Percentiles rank a stretch among this genome's conserved stretches.
phyloP scores from a whole-genome alignment of 352 stramenopile genomes.

The Phytophthora pistaciae region DNA sequence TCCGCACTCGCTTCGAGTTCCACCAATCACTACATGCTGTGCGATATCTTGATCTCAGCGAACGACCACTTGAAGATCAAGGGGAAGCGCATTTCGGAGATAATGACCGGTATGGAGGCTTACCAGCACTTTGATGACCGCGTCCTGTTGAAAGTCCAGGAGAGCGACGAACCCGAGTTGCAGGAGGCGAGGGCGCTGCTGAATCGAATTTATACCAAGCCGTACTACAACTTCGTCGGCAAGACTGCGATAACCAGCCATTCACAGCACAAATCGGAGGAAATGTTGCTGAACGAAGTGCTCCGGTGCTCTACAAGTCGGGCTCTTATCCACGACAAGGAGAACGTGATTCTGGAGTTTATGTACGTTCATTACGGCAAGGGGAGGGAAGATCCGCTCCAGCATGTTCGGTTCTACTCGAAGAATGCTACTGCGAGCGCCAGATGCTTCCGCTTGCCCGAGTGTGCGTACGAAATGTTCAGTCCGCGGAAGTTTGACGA shows the following conservation, averaged over 20 bases:
- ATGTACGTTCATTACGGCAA: constrained; percentile 88
- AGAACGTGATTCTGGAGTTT: constrained; percentile 83
- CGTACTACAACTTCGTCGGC: constrained; percentile 84
- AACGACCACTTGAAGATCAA: constrained; percentile 74
- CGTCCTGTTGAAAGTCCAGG: constrained; percentile 79
- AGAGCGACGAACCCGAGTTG: constrained; percentile 64
- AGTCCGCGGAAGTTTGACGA: constrained; percentile 74
- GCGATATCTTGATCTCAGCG: constrained; percentile 77
- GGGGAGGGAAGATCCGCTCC: constrained; percentile 72
- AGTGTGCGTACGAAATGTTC: constrained; percentile 76
- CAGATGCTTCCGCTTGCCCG: constrained; percentile 61
- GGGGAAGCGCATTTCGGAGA: constrained; percentile 70
- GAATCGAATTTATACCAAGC: constrained; percentile 67
- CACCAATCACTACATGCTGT: constrained; percentile 93
- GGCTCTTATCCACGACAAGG: constrained; percentile 46
- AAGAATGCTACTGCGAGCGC: constrained; percentile 63
- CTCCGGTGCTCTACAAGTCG: constrained; percentile 44
- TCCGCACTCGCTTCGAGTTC: constrained; percentile 87
- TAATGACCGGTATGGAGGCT: constrained; percentile 66
- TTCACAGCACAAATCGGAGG: constrained; percentile 52
- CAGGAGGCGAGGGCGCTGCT: constrained; percentile 59
- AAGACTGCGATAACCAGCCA: constrained; percentile 64
- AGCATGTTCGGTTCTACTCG: constrained; percentile 80
- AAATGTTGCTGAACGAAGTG: constrained; percentile 73
- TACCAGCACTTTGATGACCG: constrained; percentile 90